These are phyloP conservation scores for Boletellus deceptivus DNA, from an alignment of 1,284 basidiomycete genomes.

Conservation along the genomic window DNA sequence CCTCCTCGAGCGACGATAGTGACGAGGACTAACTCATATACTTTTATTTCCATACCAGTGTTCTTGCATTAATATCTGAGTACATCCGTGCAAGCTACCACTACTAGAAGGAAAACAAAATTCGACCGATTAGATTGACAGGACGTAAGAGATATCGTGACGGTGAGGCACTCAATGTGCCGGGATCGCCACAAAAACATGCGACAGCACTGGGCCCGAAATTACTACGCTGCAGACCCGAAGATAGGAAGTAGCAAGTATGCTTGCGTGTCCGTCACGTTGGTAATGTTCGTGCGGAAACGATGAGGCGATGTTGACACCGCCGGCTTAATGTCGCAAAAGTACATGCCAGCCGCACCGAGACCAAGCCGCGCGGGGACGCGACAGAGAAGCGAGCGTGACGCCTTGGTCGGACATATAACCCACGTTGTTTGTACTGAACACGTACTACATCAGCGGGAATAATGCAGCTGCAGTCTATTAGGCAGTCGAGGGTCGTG, in stretches of 20 bases:
- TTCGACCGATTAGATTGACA: slow-evolving; percentile 10
- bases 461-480: slow-evolving; percentile 54
- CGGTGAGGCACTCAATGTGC: slow-evolving; percentile 7
- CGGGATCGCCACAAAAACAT: slow-evolving; percentile 2
- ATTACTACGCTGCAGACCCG: background rate
- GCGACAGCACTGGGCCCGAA: background rate
- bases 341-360: background rate
- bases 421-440: slow-evolving; percentile 57
- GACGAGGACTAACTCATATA: slow-evolving; percentile 54
- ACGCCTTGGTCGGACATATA: slow-evolving; percentile 38
- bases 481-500: slow-evolving; percentile 55
- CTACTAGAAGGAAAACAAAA: background rate
- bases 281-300: slow-evolving; percentile 42
- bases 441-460: slow-evolving; percentile 62
- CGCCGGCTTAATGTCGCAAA: background rate
- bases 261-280: slow-evolving; percentile 35
- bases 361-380: slow-evolving; percentile 37
- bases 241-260: background rate
- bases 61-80: slow-evolving; percentile 9
- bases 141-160: slow-evolving; percentile 13
- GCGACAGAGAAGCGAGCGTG: slow-evolving; percentile 55
- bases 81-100: slow-evolving; percentile 1
- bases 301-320: slow-evolving; percentile 22
- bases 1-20: slow-evolving; percentile 63
- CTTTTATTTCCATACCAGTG: background rate